Evolutionary conservation across 2,329 filamentous ascomycete species (phyloP), one percentile per base, ranked within the genome.

Genomic region (Colletotrichum agaves): DNA sequence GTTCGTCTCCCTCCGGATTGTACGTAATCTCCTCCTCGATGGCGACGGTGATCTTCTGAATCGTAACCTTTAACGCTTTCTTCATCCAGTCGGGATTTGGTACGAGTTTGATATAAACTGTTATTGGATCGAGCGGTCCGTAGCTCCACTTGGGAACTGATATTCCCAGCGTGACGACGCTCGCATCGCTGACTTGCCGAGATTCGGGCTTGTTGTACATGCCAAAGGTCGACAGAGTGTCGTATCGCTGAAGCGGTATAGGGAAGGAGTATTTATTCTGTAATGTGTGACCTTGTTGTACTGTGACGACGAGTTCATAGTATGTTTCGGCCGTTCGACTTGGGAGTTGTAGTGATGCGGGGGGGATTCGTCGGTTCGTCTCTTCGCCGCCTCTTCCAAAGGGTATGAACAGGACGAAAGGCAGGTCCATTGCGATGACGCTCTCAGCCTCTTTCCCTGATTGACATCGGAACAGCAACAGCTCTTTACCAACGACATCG

Each of bases 21-120:
- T 93, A 99, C n/a, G 96, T 97, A 67, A 98, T 97, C 77, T 98
- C 95, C 79, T 99, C 96, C 76, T 98, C 96, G 73, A 99, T 97
- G 12, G 90, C 89, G 46, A 98, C 90, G 1, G 94, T 97, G 72
- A 99, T 96, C 75, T 96, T 96, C 75, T 94, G 91, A 75, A 99
- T 97, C 47, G 93, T 95, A 60, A 98, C 94, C 76, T 93, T 93
- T 77, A 91, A 93, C 53, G 95, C 94, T 79, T 98, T 98, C 76
- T 83, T 89, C 78, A 96, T 83, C 93, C 93, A 98, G 78, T 98
- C 93, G 33, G 91, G 90, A 74, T 98, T 98, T 13, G 96, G 96
- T 8, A 92, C 92, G 21, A 99, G 82, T 78, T 97, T 97, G 78
- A 99, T 94, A 78, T 97, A 98, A 59, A 98, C 94, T 63, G 93